A percentile compares a stretch with the other conserved stretches of the same genome.
These are phyloP conservation scores for Microsporum canis DNA, from an alignment of 2,329 filamentous ascomycete species.

Conservation along the genomic window DNA sequence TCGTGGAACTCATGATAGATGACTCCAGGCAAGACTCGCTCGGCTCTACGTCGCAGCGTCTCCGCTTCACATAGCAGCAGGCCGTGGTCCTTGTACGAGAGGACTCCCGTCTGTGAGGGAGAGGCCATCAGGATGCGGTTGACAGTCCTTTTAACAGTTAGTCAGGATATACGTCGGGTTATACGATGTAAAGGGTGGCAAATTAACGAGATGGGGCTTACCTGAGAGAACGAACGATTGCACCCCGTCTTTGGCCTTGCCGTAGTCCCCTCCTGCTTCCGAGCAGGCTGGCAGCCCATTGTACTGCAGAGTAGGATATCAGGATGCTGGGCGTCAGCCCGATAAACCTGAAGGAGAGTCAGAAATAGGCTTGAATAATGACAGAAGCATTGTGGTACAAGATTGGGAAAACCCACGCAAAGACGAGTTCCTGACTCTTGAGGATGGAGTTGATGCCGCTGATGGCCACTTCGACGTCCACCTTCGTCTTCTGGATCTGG, in stretches of 20 bases:
- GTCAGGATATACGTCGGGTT: not conserved
- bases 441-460: slow-evolving; percentile 88
- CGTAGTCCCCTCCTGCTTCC: slow-evolving; percentile 59
- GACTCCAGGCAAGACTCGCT: slow-evolving; percentile 57
- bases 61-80: slow-evolving; percentile 84
- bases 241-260: slow-evolving; percentile 53
- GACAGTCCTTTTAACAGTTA: slow-evolving; percentile 52
- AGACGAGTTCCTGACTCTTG: slow-evolving; percentile 92
- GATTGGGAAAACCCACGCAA: slow-evolving; percentile 43
- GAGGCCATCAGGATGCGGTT: slow-evolving; percentile 66
- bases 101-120: slow-evolving; percentile 57
- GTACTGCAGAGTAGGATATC: slow-evolving; percentile 61
- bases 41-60: slow-evolving; percentile 59
- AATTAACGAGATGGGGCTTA: slow-evolving; percentile 20
- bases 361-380: not conserved
- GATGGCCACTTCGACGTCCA: slow-evolving; percentile 92
- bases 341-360: slow-evolving; percentile 53
- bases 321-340: slow-evolving; percentile 88
- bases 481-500: slow-evolving; percentile 97
- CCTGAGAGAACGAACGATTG: slow-evolving; percentile 66
- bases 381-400: not conserved
- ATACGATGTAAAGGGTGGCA: not conserved
- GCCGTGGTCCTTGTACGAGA: slow-evolving; percentile 88
- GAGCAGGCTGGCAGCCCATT: slow-evolving; percentile 60
- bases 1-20: slow-evolving; percentile 77